A percentile compares a stretch with the other conserved stretches of the same genome.
These are phyloP conservation scores for Cercospora beticola DNA, from an alignment of 2,329 filamentous ascomycete species.

Conservation along the genomic window DNA sequence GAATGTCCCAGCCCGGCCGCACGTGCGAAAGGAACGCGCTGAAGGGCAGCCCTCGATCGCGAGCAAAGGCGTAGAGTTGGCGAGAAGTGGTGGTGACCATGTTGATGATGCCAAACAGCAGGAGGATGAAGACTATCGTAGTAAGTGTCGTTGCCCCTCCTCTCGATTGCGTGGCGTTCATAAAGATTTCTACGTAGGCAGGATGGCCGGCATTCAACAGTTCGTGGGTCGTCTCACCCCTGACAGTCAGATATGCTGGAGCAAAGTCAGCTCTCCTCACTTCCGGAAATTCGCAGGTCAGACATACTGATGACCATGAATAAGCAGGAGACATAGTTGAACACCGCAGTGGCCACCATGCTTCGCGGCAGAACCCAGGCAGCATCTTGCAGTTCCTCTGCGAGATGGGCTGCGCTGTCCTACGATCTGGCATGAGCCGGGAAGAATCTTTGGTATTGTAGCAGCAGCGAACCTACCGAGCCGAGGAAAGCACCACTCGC, in stretches of 20 bases:
- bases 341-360: neutral
- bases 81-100: slow-evolving; percentile 45
- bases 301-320: slow-evolving; percentile 1
- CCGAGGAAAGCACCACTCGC: neutral
- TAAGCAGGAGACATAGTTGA: neutral
- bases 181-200: slow-evolving; percentile 32
- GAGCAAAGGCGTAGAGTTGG: slow-evolving; percentile 47
- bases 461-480: neutral
- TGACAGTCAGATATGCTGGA: neutral
- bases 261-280: neutral
- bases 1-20: slow-evolving; percentile 33
- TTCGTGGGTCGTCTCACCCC: neutral
- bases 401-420: slow-evolving; percentile 33
- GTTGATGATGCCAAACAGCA: slow-evolving; percentile 24
- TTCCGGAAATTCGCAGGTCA: neutral
- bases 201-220: neutral
- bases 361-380: slow-evolving; percentile 11
- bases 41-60: slow-evolving; percentile 42
- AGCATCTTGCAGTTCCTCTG: slow-evolving; percentile 35
- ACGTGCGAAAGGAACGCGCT: slow-evolving; percentile 34
- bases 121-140: slow-evolving; percentile 27
- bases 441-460: neutral
- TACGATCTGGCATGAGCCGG: slow-evolving; percentile 8
- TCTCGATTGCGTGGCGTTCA: slow-evolving; percentile 25
- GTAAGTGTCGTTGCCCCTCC: slow-evolving; percentile 27